Base-by-base conservation (phyloP, 1,139 yeast genomes). In the Keqinozyma sinolaborantium region DNA sequence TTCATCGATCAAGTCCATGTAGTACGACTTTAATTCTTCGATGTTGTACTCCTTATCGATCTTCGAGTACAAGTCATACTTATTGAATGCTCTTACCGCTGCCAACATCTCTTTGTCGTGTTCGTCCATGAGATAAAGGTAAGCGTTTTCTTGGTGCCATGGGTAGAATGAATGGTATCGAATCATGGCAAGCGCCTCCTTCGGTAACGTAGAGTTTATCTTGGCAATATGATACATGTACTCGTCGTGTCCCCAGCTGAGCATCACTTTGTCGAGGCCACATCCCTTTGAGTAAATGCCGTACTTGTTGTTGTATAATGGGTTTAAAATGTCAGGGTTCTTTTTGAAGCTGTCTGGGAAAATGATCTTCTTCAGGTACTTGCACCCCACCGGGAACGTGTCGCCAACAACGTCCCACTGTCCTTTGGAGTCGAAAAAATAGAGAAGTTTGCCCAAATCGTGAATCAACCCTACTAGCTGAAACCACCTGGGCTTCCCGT, bases 371-470 rank as follows among this genome's bases (percentile, higher is more conserved):
- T 70, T 71, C 50, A 77, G 79, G 45, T 71, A 80, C 39, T 70
- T 70, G 52, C 87, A 81, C 2, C 88, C 88, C 18, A 81, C 85
- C 0, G 87, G 85, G 48, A 81, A 81, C 0, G 88, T 81, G 47
- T 81, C 88, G 4, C 88, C 88, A 14, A 81, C 88, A n/a, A 81
- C 88, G 47, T 80, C 87, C 88, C 88, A 81, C 50, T 81, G 87
- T 6, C 87, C 87, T 44, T 73, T 67, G 16, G 86, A 79, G 45
- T 79, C 87, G 45, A 73, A 81, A 43, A 81, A 81, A 49, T 81
- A 81, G 16, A 81, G 60, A 14, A 81, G 61, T 48, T 81, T 81
- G 2, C 88, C 88, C 39, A 81, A 58, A 50, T 81, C 88, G 48
- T 81, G 88, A 25, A 81, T 78, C 26, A 81, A 56, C 1, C 88